Conservation (phyloP, 768 basidiomycete species). For the Hydnomerulius pinastri region DNA sequence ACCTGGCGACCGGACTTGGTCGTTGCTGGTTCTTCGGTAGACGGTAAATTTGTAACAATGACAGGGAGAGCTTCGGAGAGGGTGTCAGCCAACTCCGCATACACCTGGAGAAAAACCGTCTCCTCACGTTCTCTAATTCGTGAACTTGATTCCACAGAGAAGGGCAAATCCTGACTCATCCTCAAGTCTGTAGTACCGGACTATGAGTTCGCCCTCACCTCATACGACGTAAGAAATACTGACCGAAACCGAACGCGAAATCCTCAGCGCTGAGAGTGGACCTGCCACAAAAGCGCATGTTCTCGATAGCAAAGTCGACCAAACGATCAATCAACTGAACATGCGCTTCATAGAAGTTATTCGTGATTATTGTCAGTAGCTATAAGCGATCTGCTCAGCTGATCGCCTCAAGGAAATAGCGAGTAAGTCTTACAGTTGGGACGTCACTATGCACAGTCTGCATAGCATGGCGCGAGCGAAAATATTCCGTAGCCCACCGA, state of each 20-base stretch:
- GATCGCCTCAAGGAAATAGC: too few relatives aligned
- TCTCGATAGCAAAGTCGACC: conserved; percentile 22
- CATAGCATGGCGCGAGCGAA: conserved; percentile 21
- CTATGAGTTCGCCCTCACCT: neutral
- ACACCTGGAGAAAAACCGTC: neutral
- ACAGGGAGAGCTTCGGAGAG: conserved; percentile 13
- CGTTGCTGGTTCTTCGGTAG: conserved; percentile 9
- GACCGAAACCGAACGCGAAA: conserved; percentile 33
- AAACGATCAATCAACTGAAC: conserved; percentile 29
- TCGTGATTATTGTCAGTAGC: conserved; percentile 31
- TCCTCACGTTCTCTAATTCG: conserved; percentile 27
- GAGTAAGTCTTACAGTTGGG: conserved; percentile 17
- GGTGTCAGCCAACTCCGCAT: conserved; percentile 3
- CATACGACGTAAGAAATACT: conserved; percentile 1
- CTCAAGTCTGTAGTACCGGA: conserved; percentile 20
- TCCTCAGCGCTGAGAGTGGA: conserved; percentile 19
- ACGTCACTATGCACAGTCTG: conserved; percentile 17
- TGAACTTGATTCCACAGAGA: conserved; percentile 26
- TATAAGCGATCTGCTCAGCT: too few relatives aligned
- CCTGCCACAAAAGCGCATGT: conserved; percentile 24
- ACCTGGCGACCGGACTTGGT: conserved; percentile 27
- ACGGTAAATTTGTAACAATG: conserved; percentile 2
- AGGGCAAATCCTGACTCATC: conserved; percentile 34
- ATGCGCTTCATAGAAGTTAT: conserved; percentile 33
- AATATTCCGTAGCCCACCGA: conserved; percentile 28